Conservation (phyloP, 208 protist genomes). For the Acanthamoeba divionensis region DNA sequence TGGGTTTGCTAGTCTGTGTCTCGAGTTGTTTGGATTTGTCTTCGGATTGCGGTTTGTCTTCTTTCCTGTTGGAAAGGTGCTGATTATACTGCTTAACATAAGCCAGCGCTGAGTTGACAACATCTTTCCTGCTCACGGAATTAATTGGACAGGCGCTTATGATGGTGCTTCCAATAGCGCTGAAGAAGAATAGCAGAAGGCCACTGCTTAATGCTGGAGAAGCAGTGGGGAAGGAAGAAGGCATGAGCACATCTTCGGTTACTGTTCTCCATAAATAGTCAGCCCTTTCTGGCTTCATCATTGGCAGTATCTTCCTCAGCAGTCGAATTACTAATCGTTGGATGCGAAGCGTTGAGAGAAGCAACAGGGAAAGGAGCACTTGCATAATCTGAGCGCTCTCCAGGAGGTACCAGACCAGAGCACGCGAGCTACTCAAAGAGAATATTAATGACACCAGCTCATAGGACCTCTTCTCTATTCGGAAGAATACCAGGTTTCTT, state of each 20-base stretch:
- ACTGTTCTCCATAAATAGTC: constrained; percentile 15
- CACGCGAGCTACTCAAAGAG: neutral
- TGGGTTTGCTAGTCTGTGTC: too few relatives aligned
- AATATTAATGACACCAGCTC: neutral
- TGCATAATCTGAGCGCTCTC: constrained; percentile 36
- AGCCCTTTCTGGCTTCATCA: neutral
- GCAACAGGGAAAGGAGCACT: constrained; percentile 1
- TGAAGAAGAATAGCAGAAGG: constrained; percentile 32
- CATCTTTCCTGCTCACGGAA: neutral
- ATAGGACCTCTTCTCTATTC: neutral
- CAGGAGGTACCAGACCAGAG: constrained; percentile 12
- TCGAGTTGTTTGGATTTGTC: too few relatives aligned
- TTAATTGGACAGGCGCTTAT: constrained; percentile 6
- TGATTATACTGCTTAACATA: neutral
- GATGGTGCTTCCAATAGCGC: neutral
- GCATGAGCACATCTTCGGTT: neutral
- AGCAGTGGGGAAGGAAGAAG: neutral
- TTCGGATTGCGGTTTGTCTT: too few relatives aligned
- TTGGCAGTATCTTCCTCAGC: neutral
- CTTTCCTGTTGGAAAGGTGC: neutral
- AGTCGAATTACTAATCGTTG: neutral
- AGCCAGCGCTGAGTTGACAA: neutral
- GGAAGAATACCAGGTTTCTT: too few relatives aligned
- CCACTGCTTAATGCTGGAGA: neutral
- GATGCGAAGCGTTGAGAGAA: constrained; percentile 12